Percentiles rank a stretch among this genome's conserved stretches.
Evolutionary conservation across 2,329 filamentous ascomycete species (phyloP).

Genomic region (Venturia aucupariae): DNA sequence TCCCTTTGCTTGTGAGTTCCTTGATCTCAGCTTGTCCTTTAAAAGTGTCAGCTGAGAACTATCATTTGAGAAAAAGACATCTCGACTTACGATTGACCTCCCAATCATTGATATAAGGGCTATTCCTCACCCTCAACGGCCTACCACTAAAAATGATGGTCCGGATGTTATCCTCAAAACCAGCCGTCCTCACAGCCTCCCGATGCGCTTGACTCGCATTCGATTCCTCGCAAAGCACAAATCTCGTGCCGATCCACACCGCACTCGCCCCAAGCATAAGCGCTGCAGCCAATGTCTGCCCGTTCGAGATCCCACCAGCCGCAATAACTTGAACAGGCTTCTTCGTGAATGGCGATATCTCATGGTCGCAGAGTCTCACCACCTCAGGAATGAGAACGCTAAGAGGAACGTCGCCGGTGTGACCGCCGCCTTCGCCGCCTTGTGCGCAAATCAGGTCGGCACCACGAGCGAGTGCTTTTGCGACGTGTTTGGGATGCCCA

Average conservation of each 20-base stretch:
- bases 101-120: slow-evolving; percentile 13
- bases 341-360: slow-evolving; percentile 11
- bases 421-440: slow-evolving; percentile 14
- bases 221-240: slow-evolving; percentile 88
- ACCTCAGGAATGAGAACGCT: slow-evolving; percentile 13
- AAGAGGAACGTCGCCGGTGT: slow-evolving; percentile 15
- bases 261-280: slow-evolving; percentile 86
- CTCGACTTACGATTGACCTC: slow-evolving; percentile 5
- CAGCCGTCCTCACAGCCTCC: slow-evolving; percentile 82
- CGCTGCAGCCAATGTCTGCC: slow-evolving; percentile 64
- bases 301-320: slow-evolving; percentile 16
- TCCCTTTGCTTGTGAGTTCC: slow-evolving; percentile 9
- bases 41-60: too few species aligned
- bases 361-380: slow-evolving; percentile 2
- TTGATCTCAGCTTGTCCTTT: slow-evolving; percentile 13
- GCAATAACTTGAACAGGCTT: slow-evolving; percentile 13
- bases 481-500: slow-evolving; percentile 15
- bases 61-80: not conserved
- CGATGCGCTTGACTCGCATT: slow-evolving; percentile 90
- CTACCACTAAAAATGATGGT: slow-evolving; percentile 79
- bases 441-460: slow-evolving; percentile 14
- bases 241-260: slow-evolving; percentile 95
- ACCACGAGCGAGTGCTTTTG: slow-evolving; percentile 13
- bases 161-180: slow-evolving; percentile 90
- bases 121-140: slow-evolving; percentile 8